Base-by-base conservation (phyloP, 2,329 filamentous ascomycete species). In the Ophiostoma australiae region DNA sequence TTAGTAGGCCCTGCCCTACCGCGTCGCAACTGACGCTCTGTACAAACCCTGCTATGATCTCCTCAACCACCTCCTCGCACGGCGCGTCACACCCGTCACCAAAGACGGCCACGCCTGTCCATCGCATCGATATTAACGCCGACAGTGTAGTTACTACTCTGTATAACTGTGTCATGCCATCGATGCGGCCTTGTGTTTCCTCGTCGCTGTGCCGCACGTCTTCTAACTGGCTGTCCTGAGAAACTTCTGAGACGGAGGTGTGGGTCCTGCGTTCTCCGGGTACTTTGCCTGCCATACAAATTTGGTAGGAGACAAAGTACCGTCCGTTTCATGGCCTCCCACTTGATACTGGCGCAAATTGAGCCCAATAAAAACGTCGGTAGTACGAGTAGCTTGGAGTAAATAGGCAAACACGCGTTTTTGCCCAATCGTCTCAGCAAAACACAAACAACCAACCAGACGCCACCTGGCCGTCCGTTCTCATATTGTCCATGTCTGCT, bases 171-270 rank as follows among this genome's bases (percentile, higher is more conserved):
- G 44, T 48, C 44, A 58, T 58, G 52, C 52, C 20, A 23, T 58
- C 23, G 52, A n/a, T 58, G 52, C 52, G 27, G 3, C 27, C 20
- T n/a, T 58, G 52, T 58, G n/a, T 58, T 58, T 58, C 52, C 52
- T 58, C 52, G 52, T 58, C 52, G 17, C 52, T 58, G n/a, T 58
- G 52, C 52, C 52, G 52, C 52, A 58, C 52, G 58, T 63, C 27
- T 63, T 63, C 58, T 33, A 13, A 63, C 23, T 63, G 58, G 52
- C 23, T 58, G 23, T 58, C n/a, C 17, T 58, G n/a, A 15, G 23
- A 23, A 11, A 58, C n/a, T 58, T 27, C 52, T 63, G 23, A 33
- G 58, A 63, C 58, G 58, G 58, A 63, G 58, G 58, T 58, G 58
- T 63, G 58, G 58, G 15, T 17, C 27, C 27, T 33, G 13, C 23